These are phyloP conservation scores for Onygenales sp. DNA, from an alignment of 2,329 filamentous ascomycete genomes.

Conservation along the genomic window DNA sequence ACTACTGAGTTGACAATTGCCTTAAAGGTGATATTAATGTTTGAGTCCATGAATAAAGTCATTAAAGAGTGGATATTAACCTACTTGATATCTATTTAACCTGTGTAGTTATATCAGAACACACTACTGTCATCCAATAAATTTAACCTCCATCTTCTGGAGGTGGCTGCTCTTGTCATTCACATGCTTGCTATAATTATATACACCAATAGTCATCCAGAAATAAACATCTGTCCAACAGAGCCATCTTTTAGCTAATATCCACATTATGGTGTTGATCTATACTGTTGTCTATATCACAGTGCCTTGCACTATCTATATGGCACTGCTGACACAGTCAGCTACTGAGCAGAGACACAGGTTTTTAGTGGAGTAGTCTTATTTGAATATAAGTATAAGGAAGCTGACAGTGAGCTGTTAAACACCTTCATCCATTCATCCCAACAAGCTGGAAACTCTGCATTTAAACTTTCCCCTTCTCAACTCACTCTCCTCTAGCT, in stretches of 20 bases:
- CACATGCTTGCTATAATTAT: constrained; percentile 3
- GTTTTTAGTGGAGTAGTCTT: constrained; percentile 19
- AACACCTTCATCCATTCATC: not conserved
- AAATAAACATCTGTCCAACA: not conserved
- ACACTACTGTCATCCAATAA: not conserved
- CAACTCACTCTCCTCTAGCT: not conserved
- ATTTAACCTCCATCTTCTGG: constrained; percentile 4
- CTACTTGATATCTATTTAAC: not conserved
- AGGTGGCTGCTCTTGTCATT: constrained; percentile 2
- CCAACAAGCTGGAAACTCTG: not conserved
- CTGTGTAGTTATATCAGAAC: constrained; percentile 5
- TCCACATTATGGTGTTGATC: not conserved
- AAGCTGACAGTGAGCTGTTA: not conserved
- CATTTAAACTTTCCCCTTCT: constrained; percentile 1
- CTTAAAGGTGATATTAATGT: not conserved
- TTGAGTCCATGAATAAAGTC: not conserved
- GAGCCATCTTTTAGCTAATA: not conserved
- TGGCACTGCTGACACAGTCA: constrained; percentile 16
- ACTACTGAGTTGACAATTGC: not conserved
- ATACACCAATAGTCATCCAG: not conserved
- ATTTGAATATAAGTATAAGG: constrained; percentile 12
- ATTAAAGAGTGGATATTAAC: not conserved
- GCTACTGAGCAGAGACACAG: constrained; percentile 18
- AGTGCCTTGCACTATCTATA: constrained; percentile 13
- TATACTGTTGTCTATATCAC: not conserved